Conservation (phyloP, 257 asterid species). For the Nicotiana knightiana region DNA sequence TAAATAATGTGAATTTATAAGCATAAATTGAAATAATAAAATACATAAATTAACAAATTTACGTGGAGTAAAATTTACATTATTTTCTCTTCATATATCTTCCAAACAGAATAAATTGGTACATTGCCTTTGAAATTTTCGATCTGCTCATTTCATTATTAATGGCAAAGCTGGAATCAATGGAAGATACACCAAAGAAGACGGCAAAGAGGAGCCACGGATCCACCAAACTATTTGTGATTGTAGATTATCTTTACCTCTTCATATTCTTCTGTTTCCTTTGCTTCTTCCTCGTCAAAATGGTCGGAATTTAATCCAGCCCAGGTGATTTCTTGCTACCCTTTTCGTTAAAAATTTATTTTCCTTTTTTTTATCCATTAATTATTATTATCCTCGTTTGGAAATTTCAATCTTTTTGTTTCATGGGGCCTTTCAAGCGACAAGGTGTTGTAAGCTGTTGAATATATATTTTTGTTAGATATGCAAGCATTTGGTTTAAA, state of each 20-base stretch:
- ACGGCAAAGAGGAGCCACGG: conserved; percentile 31
- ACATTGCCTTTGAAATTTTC: neutral
- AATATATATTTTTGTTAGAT: too few species aligned
- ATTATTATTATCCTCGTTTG: too few species aligned
- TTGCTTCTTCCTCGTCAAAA: conserved; percentile 47
- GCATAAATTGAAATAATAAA: too few species aligned
- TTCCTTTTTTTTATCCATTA: neutral
- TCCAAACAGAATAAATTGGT: too few species aligned
- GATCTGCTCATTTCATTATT: neutral
- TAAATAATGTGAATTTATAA: too few species aligned
- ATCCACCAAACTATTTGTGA: conserved; percentile 35
- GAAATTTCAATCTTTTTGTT: too few species aligned
- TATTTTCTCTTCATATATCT: too few species aligned
- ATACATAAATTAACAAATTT: too few species aligned
- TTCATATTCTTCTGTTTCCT: conserved; percentile 62
- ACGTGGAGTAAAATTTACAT: too few species aligned
- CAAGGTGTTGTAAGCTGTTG: too few species aligned
- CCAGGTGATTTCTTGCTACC: conserved; percentile 22
- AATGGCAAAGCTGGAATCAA: conserved; percentile 46
- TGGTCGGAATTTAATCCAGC: conserved; percentile 43
- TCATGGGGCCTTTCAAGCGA: too few species aligned
- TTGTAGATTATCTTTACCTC: conserved; percentile 53
- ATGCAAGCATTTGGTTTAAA: too few species aligned
- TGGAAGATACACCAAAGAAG: conserved; percentile 27
- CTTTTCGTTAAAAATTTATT: neutral